Conservation (phyloP, 2,329 filamentous ascomycete species). For the Colletotrichum orbiculare region DNA sequence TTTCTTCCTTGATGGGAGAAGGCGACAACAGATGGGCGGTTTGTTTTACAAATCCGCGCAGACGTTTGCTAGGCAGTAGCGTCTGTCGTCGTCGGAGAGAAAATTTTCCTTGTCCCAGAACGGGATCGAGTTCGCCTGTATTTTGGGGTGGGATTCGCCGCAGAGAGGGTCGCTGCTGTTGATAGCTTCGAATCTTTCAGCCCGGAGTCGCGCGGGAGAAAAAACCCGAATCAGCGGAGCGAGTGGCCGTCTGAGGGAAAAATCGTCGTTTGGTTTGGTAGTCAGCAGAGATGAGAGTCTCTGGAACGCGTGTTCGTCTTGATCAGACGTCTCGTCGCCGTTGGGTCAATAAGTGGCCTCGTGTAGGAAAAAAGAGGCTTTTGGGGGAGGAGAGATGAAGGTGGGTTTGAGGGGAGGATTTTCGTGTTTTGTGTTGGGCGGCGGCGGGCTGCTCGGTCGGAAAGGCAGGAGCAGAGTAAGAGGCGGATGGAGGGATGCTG, state of each 20-base stretch:
- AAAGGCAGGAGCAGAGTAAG: slow-evolving; percentile 30
- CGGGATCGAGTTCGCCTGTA: slow-evolving; percentile 36
- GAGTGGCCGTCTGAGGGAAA: slow-evolving; percentile 14
- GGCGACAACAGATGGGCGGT: slow-evolving; percentile 15
- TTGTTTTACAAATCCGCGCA: slow-evolving; percentile 23
- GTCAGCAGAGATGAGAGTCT: slow-evolving; percentile 29
- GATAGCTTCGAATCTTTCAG: slow-evolving; percentile 36
- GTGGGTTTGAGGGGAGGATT: slow-evolving; percentile 38
- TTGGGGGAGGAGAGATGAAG: slow-evolving; percentile 33
- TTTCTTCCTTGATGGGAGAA: slow-evolving; percentile 31
- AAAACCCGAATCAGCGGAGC: slow-evolving; percentile 16
- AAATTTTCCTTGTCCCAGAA: slow-evolving; percentile 35
- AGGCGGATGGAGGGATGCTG: slow-evolving; percentile 34
- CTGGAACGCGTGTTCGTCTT: slow-evolving; percentile 35
- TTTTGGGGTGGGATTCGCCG: slow-evolving; percentile 30
- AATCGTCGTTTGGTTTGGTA: slow-evolving; percentile 27
- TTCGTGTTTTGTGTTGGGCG: slow-evolving; percentile 40
- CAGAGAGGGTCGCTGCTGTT: slow-evolving; percentile 34
- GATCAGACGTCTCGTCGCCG: slow-evolving; percentile 36
- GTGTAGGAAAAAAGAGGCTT: slow-evolving; percentile 27
- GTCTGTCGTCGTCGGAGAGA: slow-evolving; percentile 31
- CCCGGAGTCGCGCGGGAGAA: slow-evolving; percentile 13
- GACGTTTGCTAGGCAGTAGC: slow-evolving; percentile 16
- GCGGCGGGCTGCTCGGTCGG: slow-evolving; percentile 37
- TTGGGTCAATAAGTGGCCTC: slow-evolving; percentile 32